Evolutionary conservation across 2,329 filamentous ascomycete genomes (phyloP), one percentile per base, ranked within the genome.

Genomic region (Capronia americana): DNA sequence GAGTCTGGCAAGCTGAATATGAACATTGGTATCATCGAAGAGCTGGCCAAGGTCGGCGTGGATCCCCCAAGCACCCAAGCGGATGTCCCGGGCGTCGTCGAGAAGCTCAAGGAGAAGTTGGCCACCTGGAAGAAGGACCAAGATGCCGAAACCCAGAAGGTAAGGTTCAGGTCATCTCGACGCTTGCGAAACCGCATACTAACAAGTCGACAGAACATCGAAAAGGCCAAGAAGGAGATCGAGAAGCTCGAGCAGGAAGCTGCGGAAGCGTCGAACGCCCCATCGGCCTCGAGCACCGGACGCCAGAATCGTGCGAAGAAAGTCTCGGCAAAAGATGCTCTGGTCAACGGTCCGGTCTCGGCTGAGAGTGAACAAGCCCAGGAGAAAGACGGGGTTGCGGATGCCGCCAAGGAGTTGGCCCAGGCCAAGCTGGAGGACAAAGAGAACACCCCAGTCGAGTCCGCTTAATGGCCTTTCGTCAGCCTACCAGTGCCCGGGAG

Each of bases 201-300:
- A 48, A 65, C 59, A 69, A 32, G 51, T 70, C 67, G 26, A 65
- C 75, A 98, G 95, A 99, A 99, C 85, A 90, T 98, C 68, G 92
- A 92, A 70, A 97, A 97, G 81, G 95, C 95, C 68, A 91, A 97
- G 84, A 94, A 94, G 80, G 93, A 97, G 80, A 96, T 99, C 70
- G 92, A 93, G 77, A 89, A 89, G 73, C 87, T 98, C 51, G 87
- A 89, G 73, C 82, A 85, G 63, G 94, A 97, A 77, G 88, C 89
- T 63, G 83, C 86, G 70, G 86, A 87, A 68, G 84, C 84, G 70
- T 80, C 80, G 69, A 80, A 79, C 69, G 80, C 78, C 71, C 74
- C 81, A n/a, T 73, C 77, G 44, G 76, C 78, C 72, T 84, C 81
- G 41, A 62, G 26, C 57, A 23, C 53, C 34, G 71, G 82, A 82